Percentiles rank a stretch among this genome's conserved stretches.
Evolutionary conservation across 106 monocot genomes (phyloP).

Genomic region (Narthecium ossifragum): DNA sequence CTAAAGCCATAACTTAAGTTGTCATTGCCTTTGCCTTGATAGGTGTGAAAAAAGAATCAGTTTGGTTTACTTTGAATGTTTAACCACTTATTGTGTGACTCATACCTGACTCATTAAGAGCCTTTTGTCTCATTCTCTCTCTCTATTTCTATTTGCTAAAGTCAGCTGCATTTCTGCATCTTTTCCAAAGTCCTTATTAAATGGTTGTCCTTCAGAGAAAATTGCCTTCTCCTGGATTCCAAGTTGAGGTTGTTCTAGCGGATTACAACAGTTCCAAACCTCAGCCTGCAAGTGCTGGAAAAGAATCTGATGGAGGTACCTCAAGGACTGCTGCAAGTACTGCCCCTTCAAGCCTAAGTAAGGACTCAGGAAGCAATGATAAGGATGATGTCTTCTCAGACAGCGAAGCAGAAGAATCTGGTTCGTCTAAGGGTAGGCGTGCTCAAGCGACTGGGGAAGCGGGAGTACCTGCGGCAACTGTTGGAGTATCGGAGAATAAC

Average conservation of each 20-base stretch:
- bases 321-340: conserved; percentile 19
- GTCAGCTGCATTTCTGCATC: too few relatives aligned
- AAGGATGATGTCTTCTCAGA: conserved; percentile 96
- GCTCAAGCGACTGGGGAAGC: conserved; percentile 3
- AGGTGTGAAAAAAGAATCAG: too few relatives aligned
- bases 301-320: conserved; percentile 12
- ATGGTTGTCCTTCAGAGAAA: conserved; percentile 70
- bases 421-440: conserved; percentile 30
- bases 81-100: too few relatives aligned
- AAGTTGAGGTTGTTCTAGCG: conserved; percentile 82
- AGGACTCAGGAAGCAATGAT: conserved; percentile 24
- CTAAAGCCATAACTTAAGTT: too few relatives aligned
- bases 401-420: conserved; percentile 59
- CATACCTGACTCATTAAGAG: too few relatives aligned
- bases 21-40: too few relatives aligned
- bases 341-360: conserved; percentile 14
- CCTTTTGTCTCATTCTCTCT: too few relatives aligned
- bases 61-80: too few relatives aligned
- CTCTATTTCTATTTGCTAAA: too few relatives aligned
- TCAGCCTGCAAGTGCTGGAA: conserved; percentile 9
- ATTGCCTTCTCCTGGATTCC: conserved; percentile 91
- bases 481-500: conserved; percentile 16
- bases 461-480: not conserved
- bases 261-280: conserved; percentile 61
- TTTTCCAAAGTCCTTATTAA: too few relatives aligned